Percentiles rank a stretch among this genome's conserved stretches.
Evolutionary conservation across 768 basidiomycete species (phyloP).

Genomic region (Kwoniella newhampshirensis): DNA sequence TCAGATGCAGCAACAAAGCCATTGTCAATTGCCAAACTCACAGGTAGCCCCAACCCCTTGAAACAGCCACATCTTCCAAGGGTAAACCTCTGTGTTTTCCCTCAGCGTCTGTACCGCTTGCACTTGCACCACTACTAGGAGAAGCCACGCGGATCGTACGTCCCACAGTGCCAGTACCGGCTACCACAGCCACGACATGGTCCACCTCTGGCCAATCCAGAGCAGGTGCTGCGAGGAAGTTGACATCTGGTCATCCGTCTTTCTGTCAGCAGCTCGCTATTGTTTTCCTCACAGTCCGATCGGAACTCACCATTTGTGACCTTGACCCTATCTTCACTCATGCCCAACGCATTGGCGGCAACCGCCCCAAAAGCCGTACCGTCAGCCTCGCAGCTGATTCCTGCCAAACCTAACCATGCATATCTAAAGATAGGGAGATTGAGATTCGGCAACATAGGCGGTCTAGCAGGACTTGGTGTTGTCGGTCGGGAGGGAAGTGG

Average conservation of each 20-base stretch:
- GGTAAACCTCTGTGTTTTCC: constrained; percentile 15
- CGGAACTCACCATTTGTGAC: constrained; percentile 51
- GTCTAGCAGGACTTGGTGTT: constrained; percentile 1
- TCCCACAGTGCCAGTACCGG: constrained; percentile 49
- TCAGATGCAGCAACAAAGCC: no score
- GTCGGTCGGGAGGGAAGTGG: neutral
- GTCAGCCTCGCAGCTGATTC: constrained; percentile 29
- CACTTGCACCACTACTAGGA: neutral
- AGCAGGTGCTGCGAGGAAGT: constrained; percentile 47
- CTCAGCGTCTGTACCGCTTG: neutral
- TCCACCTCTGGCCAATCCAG: constrained; percentile 23
- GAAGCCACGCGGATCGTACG: constrained; percentile 30
- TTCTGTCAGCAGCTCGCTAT: neutral
- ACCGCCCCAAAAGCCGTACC: constrained; percentile 23
- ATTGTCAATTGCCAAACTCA: constrained; percentile 17
- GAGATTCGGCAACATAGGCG: constrained; percentile 19
- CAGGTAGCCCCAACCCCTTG: constrained; percentile 49
- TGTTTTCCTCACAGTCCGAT: no score
- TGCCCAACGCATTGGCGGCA: constrained; percentile 24
- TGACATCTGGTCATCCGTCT: constrained; percentile 35
- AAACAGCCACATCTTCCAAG: constrained; percentile 33
- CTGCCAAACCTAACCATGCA: constrained; percentile 50
- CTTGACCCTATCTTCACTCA: constrained; percentile 20
- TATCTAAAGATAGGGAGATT: constrained; percentile 31
- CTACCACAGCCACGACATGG: constrained; percentile 43